Base-by-base conservation (phyloP, 805 yeast species). In the Suhomyces kilbournensis region DNA sequence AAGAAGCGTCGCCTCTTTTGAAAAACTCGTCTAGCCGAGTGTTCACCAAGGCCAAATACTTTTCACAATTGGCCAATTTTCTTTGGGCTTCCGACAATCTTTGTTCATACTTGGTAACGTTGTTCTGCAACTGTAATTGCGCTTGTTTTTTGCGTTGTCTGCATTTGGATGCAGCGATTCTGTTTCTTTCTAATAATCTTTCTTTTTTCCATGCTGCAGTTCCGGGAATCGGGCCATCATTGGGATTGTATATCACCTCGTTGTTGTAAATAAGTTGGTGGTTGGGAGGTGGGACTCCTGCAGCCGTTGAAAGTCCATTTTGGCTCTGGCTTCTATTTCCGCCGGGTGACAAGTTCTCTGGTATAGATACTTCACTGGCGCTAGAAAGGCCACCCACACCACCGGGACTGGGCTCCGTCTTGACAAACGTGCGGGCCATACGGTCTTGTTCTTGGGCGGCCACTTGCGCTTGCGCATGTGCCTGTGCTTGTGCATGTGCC, bases 91-190 rank as follows among this genome's bases (percentile, higher is more conserved):
- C 61, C 5, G 61, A 63, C 53, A 83, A 77, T 53, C 83, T 82
- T 15, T 58, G 62, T 48, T 77, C 72, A 47, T 79, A 72, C 48
- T 74, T 76, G 44, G 75, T 79, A 35, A 84, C 79, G 60, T 83
- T 86, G 53, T 77, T 81, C 62, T 84, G 86, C 55, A 88, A 67
- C 64, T 84, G 84, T 53, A 80, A 75, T 60, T 86, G 93, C 1
- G 89, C 84, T 50, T 83, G 81, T 60, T 84, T 84, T 67, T 84
- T 84, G 40, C 88, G 71, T 60, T 84, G 86, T 57, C 89, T 75
- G 68, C 89, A 84, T 60, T 83, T 83, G 28, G 83, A 78, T 0
- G 89, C 89, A 0, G 89, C 89, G n/a, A 83, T 72, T 54, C 89
- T 68, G 60, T 84, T 84, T 50, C 89, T 67, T 60, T 84, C 88